Base-by-base conservation (phyloP, 2,329 filamentous ascomycete species). In the Ploettnerulaceae sp. region DNA sequence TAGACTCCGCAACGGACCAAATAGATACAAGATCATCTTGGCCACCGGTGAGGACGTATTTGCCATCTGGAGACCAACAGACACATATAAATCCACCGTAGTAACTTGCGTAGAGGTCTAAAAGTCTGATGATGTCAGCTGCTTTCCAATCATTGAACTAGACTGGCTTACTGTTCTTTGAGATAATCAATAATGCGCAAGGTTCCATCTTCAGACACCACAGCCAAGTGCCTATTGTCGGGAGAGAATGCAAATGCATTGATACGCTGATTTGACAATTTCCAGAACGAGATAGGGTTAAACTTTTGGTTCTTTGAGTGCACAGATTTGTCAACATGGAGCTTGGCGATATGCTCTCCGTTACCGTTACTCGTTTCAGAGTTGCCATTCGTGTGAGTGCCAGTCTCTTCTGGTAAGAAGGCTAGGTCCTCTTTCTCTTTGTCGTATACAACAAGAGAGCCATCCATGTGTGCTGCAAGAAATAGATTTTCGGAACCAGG, bases 11-110 rank as follows among this genome's bases (percentile, higher is more conserved):
- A 28, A 95, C 75, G 12, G 84, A 93, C 93, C 93, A 98, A 57
- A 98, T 96, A 0, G 89, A 94, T 9, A 98, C 86, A 7, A 97
- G 72, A 64, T 98, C 93, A 64, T 98, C 93, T 67, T 97, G 91
- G 4, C 93, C 90, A 42, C 93, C 93, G 0, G 93, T 96, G 14
- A 98, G 74, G 41, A 98, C 82, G 65, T 97, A 98, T 64, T 94
- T 91, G 41, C 89, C 90, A 62, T 98, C 93, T 7, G 93, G 93
- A 5, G 91, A 96, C 93, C 93, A 98, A 68, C 89, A 95, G 2
- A 96, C 89, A 62, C 89, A 95, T 34, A 86, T 86, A 51, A 98
- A 75, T 3, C 89, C 91, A 36, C 93, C 93, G 60, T 96, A 98
- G 69, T 96, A 98, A 45, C 88, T 88, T 58, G 84, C 81, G 66